These are phyloP conservation scores for Pseudogymnoascus sp. DNA, from an alignment of 2,329 filamentous ascomycete genomes.

Conservation along the genomic window DNA sequence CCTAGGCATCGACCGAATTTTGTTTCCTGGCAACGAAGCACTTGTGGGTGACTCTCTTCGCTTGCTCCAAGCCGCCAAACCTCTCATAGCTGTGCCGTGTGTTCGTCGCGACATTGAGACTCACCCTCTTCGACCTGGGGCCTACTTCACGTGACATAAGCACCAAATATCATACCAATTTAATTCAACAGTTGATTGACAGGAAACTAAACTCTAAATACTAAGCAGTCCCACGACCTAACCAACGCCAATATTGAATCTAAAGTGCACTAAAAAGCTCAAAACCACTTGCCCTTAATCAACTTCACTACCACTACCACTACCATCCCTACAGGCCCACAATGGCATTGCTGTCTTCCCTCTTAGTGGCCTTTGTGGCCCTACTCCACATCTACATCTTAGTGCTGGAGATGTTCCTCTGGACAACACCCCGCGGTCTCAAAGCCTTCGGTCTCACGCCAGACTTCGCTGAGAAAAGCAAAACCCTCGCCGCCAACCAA, in stretches of 20 bases:
- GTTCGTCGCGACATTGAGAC: conserved; percentile 22
- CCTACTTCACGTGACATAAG: not conserved
- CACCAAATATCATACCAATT: not conserved
- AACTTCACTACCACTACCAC: not conserved
- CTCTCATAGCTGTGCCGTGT: conserved; percentile 15
- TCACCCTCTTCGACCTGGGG: conserved; percentile 19
- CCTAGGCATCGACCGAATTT: conserved; percentile 12
- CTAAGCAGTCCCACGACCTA: not conserved
- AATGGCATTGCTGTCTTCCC: conserved; percentile 32
- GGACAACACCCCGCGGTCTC: conserved; percentile 40
- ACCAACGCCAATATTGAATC: not conserved
- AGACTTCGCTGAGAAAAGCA: conserved; percentile 41
- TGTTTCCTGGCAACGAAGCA: conserved; percentile 11
- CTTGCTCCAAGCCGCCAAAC: conserved; percentile 21
- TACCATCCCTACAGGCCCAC: not conserved
- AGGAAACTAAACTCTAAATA: not conserved
- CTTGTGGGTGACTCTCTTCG: conserved; percentile 18
- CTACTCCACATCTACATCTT: conserved; percentile 43
- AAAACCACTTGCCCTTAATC: not conserved
- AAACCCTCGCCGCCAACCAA: conserved; percentile 42
- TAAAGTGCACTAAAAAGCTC: not conserved
- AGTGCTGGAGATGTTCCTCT: conserved; percentile 43
- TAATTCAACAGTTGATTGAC: not conserved
- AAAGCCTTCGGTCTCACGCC: conserved; percentile 38
- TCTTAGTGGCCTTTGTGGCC: conserved; percentile 35